A percentile compares a stretch with the other conserved stretches of the same genome.
These are phyloP conservation scores for Eucalyptus polybractea DNA, from an alignment of 345 rosid species.

Conservation along the genomic window DNA sequence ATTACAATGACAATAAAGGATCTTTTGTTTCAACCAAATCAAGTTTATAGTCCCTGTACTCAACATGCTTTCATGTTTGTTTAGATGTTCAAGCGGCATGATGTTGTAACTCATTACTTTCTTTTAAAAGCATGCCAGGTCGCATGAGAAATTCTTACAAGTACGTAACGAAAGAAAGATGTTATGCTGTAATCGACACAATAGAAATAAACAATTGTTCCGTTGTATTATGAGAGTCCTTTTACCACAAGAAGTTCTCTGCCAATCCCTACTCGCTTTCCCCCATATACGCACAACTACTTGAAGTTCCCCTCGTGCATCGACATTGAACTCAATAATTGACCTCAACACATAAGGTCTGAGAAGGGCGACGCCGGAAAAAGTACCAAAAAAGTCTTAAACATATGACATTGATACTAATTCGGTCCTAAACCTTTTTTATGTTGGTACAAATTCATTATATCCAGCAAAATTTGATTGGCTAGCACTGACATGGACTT, in stretches of 20 bases:
- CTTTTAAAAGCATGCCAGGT: too few species aligned
- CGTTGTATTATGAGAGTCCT: neutral
- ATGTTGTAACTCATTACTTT: too few species aligned
- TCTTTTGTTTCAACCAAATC: too few species aligned
- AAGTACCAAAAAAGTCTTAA: too few species aligned
- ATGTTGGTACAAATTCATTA: too few species aligned
- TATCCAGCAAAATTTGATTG: too few species aligned
- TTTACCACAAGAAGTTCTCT: neutral
- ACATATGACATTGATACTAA: accelerated
- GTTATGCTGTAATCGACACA: neutral
- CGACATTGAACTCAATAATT: neutral
- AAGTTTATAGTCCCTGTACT: too few species aligned
- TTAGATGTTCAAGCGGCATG: too few species aligned
- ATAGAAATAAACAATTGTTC: neutral
- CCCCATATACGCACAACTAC: neutral
- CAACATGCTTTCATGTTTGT: too few species aligned
- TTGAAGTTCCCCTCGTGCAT: neutral
- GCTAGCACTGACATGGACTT: too few species aligned
- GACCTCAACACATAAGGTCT: neutral
- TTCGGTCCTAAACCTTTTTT: accelerated
- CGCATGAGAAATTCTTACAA: too few species aligned
- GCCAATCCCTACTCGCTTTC: neutral
- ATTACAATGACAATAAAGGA: neutral
- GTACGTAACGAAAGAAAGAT: neutral
- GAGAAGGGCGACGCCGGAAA: neutral